Percentiles rank a stretch among this genome's conserved stretches.
These are phyloP conservation scores for Mucor piriformis DNA, from an alignment of 371 early-diverging fungal species.

Conservation along the genomic window DNA sequence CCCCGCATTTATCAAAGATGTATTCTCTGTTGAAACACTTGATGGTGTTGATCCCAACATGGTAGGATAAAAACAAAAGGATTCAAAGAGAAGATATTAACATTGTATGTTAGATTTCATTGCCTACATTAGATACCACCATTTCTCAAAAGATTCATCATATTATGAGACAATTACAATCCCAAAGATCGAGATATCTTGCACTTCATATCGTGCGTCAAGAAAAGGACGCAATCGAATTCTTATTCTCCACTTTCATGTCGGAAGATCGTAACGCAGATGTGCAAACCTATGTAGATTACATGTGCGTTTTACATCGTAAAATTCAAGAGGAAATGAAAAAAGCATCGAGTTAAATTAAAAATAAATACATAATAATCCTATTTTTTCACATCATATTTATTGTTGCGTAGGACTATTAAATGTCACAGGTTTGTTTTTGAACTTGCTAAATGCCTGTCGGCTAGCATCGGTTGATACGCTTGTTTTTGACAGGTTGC, in stretches of 20 bases:
- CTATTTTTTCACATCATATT: not conserved
- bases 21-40: slow-evolving; percentile 78
- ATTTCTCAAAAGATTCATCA: slow-evolving; percentile 59
- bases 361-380: slow-evolving; percentile 10
- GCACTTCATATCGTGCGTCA: slow-evolving; percentile 63
- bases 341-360: slow-evolving; percentile 31
- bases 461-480: not conserved
- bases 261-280: slow-evolving; percentile 90
- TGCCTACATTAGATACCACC: slow-evolving; percentile 61
- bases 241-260: slow-evolving; percentile 73
- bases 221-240: slow-evolving; percentile 30
- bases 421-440: slow-evolving; percentile 21
- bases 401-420: not conserved
- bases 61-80: slow-evolving; percentile 42
- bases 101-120: slow-evolving; percentile 21
- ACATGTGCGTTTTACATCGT: slow-evolving; percentile 87
- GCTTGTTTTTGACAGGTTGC: not conserved
- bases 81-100: not conserved
- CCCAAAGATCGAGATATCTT: slow-evolving; percentile 44
- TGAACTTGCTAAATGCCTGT: slow-evolving; percentile 21
- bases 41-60: slow-evolving; percentile 74
- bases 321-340: slow-evolving; percentile 84
- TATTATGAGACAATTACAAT: slow-evolving; percentile 66
- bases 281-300: slow-evolving; percentile 92
- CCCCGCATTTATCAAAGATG: slow-evolving; percentile 58